Evolutionary conservation across 1,284 basidiomycete species (phyloP).

Genomic region (Anthracocystis setariae): DNA sequence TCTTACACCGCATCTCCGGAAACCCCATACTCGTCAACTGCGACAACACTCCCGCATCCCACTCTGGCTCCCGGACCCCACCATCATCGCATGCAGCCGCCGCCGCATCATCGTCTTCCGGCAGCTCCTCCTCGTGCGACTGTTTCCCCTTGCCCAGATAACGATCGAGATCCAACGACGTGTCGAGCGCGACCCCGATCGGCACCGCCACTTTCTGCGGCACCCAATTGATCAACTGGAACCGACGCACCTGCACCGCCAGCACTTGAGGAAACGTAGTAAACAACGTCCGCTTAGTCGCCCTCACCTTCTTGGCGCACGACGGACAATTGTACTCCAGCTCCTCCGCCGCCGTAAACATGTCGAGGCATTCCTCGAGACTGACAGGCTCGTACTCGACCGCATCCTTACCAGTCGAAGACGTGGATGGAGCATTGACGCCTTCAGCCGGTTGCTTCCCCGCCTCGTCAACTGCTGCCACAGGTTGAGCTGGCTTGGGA

Average conservation of each 20-base stretch:
- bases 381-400: constrained; percentile 76
- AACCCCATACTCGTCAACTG: constrained; percentile 64
- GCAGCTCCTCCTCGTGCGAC: constrained; percentile 78
- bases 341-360: constrained; percentile 76
- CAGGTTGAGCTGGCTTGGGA: constrained; percentile 11
- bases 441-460: constrained; percentile 69
- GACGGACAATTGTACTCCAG: constrained; percentile 78
- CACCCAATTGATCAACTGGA: constrained; percentile 96
- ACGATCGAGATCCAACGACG: constrained; percentile 74
- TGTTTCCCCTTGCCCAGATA: constrained; percentile 81
- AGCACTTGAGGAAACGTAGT: constrained; percentile 88
- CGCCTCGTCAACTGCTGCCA: constrained; percentile 4
- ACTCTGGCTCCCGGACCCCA: constrained; percentile 19
- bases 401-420: constrained; percentile 6
- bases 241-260: constrained; percentile 90
- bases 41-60: constrained; percentile 57
- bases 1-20: constrained; percentile 58
- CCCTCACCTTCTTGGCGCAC: constrained; percentile 76
- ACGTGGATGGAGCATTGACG: constrained; percentile 18
- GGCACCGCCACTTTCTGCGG: constrained; percentile 94
- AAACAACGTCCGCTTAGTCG: constrained; percentile 77
- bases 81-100: constrained; percentile 2
- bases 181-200: constrained; percentile 75
- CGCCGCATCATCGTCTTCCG: constrained; percentile 70
- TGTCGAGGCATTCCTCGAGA: constrained; percentile 77